phyloP scores from a whole-genome alignment of 2,329 filamentous ascomycete species.

The Apiospora phragmitis region DNA sequence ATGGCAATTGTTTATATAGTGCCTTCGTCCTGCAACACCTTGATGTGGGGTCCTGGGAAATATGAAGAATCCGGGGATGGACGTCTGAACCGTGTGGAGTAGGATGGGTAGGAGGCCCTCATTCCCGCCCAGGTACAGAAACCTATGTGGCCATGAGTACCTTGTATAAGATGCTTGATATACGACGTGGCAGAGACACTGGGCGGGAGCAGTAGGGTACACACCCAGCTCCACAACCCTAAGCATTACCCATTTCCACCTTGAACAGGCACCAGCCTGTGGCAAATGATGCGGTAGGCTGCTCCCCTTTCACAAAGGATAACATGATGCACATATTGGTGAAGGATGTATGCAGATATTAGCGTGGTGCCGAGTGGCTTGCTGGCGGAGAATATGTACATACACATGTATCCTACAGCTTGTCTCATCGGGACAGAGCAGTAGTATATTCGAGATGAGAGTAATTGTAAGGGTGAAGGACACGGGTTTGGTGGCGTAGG shows the following conservation, averaged over 20 bases:
- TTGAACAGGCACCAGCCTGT: not conserved
- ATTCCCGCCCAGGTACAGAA: conserved; percentile 11
- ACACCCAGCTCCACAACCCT: not conserved
- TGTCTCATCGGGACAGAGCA: not conserved
- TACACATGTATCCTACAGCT: not conserved
- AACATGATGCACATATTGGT: conserved; percentile 11
- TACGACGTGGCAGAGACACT: conserved; percentile 2
- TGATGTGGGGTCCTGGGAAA: not conserved
- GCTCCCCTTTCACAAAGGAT: not conserved
- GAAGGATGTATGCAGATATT: not conserved
- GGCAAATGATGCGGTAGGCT: not conserved
- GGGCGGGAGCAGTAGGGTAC: not conserved
- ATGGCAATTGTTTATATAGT: conserved; percentile 3
- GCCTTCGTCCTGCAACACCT: not conserved
- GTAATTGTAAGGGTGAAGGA: conserved; percentile 10
- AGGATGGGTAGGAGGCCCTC: conserved; percentile 9
- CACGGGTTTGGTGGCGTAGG: not conserved
- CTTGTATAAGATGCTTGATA: not conserved
- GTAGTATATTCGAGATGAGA: conserved; percentile 12
- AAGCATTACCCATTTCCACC: not conserved
- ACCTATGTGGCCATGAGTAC: not conserved
- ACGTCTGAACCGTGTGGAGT: not conserved
- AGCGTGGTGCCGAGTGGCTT: not conserved
- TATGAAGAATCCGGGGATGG: conserved; percentile 9
- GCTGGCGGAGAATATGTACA: not conserved